These are phyloP conservation scores for Alopecurus myosuroides DNA, from an alignment of 176 grass and related monocot genomes.

Conservation along the genomic window DNA sequence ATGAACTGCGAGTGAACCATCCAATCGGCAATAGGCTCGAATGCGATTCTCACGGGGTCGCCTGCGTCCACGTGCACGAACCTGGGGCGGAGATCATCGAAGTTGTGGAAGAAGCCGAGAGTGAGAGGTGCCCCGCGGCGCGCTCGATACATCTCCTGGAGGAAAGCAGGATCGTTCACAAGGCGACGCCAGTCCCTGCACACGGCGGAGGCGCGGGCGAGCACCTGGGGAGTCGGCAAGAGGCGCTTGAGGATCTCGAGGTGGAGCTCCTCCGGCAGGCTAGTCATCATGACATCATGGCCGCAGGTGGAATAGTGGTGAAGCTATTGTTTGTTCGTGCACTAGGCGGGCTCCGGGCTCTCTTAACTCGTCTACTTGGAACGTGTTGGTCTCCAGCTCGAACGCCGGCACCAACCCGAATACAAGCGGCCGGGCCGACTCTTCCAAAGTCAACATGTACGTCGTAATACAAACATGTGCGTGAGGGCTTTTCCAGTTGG, in stretches of 20 bases:
- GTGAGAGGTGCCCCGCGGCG: background rate
- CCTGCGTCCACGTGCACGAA: background rate
- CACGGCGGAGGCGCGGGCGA: background rate
- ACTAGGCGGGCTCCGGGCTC: background rate
- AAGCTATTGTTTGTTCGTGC: background rate
- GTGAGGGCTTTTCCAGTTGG: too few relatives aligned
- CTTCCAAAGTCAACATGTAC: too few relatives aligned
- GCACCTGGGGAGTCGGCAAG: background rate
- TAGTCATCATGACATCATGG: background rate
- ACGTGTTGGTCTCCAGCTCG: too few relatives aligned
- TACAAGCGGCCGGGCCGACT: too few relatives aligned
- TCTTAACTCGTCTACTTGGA: too few relatives aligned
- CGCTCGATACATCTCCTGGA: background rate
- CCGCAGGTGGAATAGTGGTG: background rate
- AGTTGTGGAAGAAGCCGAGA: background rate
- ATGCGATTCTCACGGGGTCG: background rate
- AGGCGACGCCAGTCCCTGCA: background rate
- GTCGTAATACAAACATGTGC: too few relatives aligned
- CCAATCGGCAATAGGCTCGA: background rate
- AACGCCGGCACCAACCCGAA: too few relatives aligned
- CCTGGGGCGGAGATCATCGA: background rate
- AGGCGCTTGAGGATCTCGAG: too few relatives aligned
- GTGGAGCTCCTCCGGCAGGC: background rate
- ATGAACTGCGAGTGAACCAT: background rate
- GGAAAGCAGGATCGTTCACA: background rate